These are phyloP conservation scores for Torulaspora globosa DNA, from an alignment of 1,139 yeast species.

Conservation along the genomic window DNA sequence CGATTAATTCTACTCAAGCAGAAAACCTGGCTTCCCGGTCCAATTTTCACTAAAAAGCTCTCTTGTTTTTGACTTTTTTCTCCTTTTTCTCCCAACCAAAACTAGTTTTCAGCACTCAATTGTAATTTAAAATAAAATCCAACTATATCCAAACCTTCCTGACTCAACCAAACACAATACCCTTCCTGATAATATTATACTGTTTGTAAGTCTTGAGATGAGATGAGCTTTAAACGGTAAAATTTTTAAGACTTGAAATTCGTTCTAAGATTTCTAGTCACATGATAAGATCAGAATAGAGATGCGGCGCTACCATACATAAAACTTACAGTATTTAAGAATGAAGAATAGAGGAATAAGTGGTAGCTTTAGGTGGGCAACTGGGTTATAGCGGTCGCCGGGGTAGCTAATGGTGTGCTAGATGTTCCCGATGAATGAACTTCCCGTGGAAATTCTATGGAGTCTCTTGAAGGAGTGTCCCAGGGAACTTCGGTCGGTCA, in stretches of 20 bases:
- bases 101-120: not conserved
- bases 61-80: not conserved
- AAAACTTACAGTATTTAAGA: too few species aligned
- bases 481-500: constrained; percentile 9
- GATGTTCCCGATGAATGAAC: constrained; percentile 5
- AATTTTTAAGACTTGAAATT: constrained; percentile 12
- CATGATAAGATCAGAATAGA: not conserved
- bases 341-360: not conserved
- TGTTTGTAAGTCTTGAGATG: constrained; percentile 1
- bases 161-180: not conserved
- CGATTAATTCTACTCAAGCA: not conserved
- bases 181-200: not conserved
- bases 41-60: not conserved
- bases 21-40: not conserved
- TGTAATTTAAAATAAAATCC: not conserved
- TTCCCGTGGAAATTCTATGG: constrained; percentile 14
- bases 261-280: not conserved
- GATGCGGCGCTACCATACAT: not conserved
- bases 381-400: too few species aligned
- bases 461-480: constrained; percentile 12
- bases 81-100: not conserved
- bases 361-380: not conserved
- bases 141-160: not conserved
- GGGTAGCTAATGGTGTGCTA: not conserved
- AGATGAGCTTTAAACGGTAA: constrained; percentile 18